Conservation (phyloP, 106 monocot species). For the Vanilla planifolia region DNA sequence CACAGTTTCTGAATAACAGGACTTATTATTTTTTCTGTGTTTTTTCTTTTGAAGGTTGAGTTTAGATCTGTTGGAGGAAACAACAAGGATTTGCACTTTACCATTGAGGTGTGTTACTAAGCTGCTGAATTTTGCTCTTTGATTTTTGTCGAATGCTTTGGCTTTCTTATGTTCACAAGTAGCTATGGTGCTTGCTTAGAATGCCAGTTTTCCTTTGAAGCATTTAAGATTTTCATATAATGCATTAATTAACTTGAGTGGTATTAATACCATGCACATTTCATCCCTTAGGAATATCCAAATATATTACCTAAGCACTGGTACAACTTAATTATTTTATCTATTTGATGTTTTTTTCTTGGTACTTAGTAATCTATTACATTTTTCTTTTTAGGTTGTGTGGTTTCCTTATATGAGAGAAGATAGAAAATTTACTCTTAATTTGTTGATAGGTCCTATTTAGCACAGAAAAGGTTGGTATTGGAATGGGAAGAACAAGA, state of each 20-base stretch:
- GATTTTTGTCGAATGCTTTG: not conserved
- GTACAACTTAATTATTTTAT: too few relatives aligned
- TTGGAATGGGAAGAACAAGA: slow-evolving; percentile 74
- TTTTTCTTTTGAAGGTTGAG: slow-evolving; percentile 38
- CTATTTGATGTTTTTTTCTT: too few relatives aligned
- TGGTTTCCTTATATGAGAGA: not conserved
- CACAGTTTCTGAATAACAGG: not conserved
- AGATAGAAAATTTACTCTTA: not conserved
- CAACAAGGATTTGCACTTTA: slow-evolving; percentile 46
- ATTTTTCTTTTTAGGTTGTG: not conserved
- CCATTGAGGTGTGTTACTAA: slow-evolving; percentile 41
- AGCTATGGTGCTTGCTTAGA: too few relatives aligned
- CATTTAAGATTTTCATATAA: too few relatives aligned
- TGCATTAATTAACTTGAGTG: too few relatives aligned
- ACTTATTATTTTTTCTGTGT: not conserved
- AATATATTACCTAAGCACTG: too few relatives aligned
- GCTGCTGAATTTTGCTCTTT: not conserved
- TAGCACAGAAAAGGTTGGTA: slow-evolving; percentile 69
- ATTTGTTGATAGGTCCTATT: slow-evolving; percentile 41
- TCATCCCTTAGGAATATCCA: too few relatives aligned
- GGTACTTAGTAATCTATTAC: not conserved
- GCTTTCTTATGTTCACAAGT: too few relatives aligned
- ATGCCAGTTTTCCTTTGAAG: too few relatives aligned
- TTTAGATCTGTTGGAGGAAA: slow-evolving; percentile 48
- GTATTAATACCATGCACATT: too few relatives aligned